Conservation (phyloP, 108 stramenopile species). For the Cyclotella choctawhatcheeana region DNA sequence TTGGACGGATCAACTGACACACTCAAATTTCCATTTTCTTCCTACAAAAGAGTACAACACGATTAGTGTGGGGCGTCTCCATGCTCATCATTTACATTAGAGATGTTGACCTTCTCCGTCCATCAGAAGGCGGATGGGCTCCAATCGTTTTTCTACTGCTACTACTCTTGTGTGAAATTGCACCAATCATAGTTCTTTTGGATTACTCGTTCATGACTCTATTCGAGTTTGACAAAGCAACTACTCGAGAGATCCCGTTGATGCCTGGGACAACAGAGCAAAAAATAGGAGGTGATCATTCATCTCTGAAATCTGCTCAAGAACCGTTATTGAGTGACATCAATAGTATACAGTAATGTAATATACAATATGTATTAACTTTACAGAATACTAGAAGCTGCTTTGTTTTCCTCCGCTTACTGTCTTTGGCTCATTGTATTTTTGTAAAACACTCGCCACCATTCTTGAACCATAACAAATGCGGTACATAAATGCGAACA, state of each 20-base stretch:
- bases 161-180: constrained; percentile 69
- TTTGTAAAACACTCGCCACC: constrained; percentile 24
- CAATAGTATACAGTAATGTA: too few species aligned
- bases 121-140: constrained; percentile 63
- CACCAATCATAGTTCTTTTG: constrained; percentile 67
- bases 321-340: constrained; percentile 20
- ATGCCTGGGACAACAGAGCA: constrained; percentile 29
- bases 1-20: too few species aligned
- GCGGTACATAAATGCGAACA: constrained; percentile 43
- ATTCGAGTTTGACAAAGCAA: constrained; percentile 41
- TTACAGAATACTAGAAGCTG: not conserved
- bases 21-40: too few species aligned
- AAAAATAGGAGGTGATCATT: not conserved
- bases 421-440: constrained; percentile 9
- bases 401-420: not conserved
- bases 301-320: constrained; percentile 1
- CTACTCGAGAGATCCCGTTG: constrained; percentile 40
- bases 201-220: constrained; percentile 66
- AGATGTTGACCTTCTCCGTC: constrained; percentile 63
- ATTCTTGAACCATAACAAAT: constrained; percentile 38
- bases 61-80: constrained; percentile 69
- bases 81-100: constrained; percentile 58
- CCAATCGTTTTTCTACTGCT: constrained; percentile 59
- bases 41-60: constrained; percentile 39
- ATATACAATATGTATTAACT: too few species aligned